Base-by-base conservation (phyloP, 192 early-diverging fungal genomes). In the Coemansia biformis region DNA sequence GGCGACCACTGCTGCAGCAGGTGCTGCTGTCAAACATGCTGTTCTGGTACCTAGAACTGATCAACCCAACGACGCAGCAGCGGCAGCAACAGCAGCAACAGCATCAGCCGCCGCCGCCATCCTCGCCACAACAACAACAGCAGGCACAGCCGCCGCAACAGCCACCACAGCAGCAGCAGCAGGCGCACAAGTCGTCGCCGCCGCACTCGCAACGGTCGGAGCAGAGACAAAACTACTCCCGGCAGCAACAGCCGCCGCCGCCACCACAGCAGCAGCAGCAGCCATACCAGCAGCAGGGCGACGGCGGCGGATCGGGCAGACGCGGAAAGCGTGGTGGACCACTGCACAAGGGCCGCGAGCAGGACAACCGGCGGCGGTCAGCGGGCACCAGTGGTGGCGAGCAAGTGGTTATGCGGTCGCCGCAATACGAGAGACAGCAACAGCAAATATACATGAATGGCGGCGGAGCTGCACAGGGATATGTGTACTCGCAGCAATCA, bases 21-120 rank as follows among this genome's bases (percentile, higher is more conserved):
- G 86, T 88, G 13, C 49, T 86, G 49, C 77, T 88, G 35, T 86
- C 86, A 18, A 88, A 88, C 43, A 81, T 86, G 78, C 83, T 88
- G 81, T 86, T 88, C 56, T 88, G 86, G 86, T 88, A 88, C 59
- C 59, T 88, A 36, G 82, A 81, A 24, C 76, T 86, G 5, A 81
- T 86, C 38, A 82, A 84, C 46, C 79, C 79, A 14, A 51, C 48
- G 39, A 59, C 45, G 31, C 58, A 54, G 48, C 71, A 53, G 16
- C 51, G 46, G 37, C 75, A 62, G 22, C 57, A 66, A 26, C 66
- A 66, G 30, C 57, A 46, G 22, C 57, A 52, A 28, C 37, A 55
- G 18, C 48, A 26, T n/a, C 44, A 28, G 37, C 43, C 33, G 36
- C 43, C n/a, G n/a, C n/a, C n/a, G n/a, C n/a, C n/a, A n/a, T 28